Conservation (phyloP, 768 basidiomycete genomes). For the Lactarius hatsudake region DNA sequence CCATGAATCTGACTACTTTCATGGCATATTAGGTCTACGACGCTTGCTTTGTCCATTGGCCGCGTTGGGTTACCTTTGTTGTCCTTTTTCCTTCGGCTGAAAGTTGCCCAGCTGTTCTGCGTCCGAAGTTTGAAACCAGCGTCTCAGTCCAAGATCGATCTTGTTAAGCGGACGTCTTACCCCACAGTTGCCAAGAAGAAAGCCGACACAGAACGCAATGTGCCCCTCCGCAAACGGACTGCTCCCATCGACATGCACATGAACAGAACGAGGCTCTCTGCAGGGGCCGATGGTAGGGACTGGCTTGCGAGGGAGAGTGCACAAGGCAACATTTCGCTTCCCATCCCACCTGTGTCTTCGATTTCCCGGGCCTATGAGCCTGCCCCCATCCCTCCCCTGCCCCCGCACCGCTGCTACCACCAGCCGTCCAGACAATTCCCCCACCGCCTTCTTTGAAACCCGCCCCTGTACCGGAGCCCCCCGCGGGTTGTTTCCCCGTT, state of each 20-base stretch:
- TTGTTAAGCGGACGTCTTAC: constrained; percentile 71
- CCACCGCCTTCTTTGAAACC: constrained; percentile 13
- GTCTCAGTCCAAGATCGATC: constrained; percentile 90
- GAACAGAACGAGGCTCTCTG: constrained; percentile 64
- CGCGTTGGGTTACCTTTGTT: constrained; percentile 55
- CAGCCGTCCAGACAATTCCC: constrained; percentile 9
- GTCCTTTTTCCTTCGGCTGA: neutral
- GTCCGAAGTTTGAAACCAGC: constrained; percentile 79
- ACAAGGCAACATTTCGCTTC: constrained; percentile 30
- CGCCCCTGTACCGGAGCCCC: constrained; percentile 19
- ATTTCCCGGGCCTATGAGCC: constrained; percentile 29
- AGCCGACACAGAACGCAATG: constrained; percentile 80
- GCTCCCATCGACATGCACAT: constrained; percentile 86
- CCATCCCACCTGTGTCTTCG: constrained; percentile 19
- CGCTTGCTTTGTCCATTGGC: constrained; percentile 84
- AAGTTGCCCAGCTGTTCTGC: constrained; percentile 52
- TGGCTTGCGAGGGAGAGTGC: constrained; percentile 61
- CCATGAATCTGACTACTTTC: neutral
- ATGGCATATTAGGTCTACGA: constrained; percentile 41
- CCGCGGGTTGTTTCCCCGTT: constrained; percentile 28
- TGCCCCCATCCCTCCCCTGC: constrained; percentile 22
- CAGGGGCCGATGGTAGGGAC: constrained; percentile 63
- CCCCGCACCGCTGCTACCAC: constrained; percentile 10
- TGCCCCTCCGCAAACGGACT: constrained; percentile 82
- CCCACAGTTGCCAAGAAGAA: constrained; percentile 83